phyloP scores from a whole-genome alignment of 257 asterid genomes.

The Scutellaria minor region DNA sequence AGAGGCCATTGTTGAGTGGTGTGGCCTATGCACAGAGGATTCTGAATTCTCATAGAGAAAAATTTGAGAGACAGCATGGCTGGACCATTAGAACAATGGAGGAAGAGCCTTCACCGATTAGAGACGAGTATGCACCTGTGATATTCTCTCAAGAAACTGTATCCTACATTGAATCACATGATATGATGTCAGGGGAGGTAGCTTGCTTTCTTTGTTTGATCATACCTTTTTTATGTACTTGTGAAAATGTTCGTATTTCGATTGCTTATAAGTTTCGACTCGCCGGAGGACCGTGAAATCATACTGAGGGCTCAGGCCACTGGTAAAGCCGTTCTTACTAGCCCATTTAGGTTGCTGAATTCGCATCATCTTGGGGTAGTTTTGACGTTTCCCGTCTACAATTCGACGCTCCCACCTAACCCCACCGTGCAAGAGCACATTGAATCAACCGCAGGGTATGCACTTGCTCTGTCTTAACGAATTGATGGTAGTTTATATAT shows the following conservation, averaged over 20 bases:
- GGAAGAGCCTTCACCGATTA: constrained; percentile 76
- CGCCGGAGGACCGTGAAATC: constrained; percentile 93
- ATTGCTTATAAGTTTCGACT: constrained; percentile 17
- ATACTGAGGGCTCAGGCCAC: constrained; percentile 86
- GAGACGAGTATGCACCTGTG: constrained; percentile 93
- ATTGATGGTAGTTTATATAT: not conserved
- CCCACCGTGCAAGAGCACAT: constrained; percentile 75
- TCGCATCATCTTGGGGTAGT: constrained; percentile 94
- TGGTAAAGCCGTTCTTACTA: constrained; percentile 94
- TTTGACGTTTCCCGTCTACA: constrained; percentile 89
- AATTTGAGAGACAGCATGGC: constrained; percentile 76
- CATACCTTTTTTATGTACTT: not conserved
- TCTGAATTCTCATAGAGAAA: constrained; percentile 66
- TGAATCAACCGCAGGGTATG: constrained; percentile 85
- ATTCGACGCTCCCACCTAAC: constrained; percentile 59
- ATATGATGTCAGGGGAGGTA: constrained; percentile 99
- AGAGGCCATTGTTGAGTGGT: constrained; percentile 93
- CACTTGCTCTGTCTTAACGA: constrained; percentile 18
- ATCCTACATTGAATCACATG: constrained; percentile 81
- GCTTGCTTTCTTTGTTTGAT: not conserved
- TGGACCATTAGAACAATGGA: constrained; percentile 91
- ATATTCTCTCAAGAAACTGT: constrained; percentile 92
- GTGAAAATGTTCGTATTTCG: constrained; percentile 16
- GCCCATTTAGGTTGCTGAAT: constrained; percentile 82
- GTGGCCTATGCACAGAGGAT: constrained; percentile 95